Conservation (phyloP, 306 rosid genomes). For the Fagus crenata region DNA sequence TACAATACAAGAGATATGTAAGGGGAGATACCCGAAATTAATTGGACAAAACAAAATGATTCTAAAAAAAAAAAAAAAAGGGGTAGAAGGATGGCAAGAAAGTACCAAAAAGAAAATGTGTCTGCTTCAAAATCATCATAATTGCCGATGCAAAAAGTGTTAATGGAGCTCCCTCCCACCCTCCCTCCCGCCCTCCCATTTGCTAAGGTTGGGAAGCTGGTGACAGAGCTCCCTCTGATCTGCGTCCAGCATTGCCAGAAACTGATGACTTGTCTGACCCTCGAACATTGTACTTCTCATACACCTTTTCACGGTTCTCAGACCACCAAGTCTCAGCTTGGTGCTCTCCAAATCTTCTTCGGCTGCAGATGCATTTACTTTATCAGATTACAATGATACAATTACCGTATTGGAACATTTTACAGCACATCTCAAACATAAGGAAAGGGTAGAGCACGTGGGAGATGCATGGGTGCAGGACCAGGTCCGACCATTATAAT, state of each 20-base stretch:
- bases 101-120: conserved; percentile 23
- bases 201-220: conserved; percentile 57
- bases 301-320: conserved; percentile 84
- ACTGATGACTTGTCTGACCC: conserved; percentile 61
- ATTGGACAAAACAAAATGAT: conserved; percentile 49
- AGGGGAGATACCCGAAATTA: conserved; percentile 49
- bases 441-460: conserved; percentile 10
- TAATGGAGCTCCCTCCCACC: conserved; percentile 39
- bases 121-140: conserved; percentile 35
- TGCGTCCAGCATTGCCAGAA: conserved; percentile 49
- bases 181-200: conserved; percentile 29
- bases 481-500: neutral
- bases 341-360: conserved; percentile 92
- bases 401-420: neutral
- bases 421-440: neutral
- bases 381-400: conserved; percentile 14
- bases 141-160: conserved; percentile 48
- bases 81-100: conserved; percentile 21
- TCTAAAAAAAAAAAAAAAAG: conserved; percentile 15
- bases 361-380: conserved; percentile 58
- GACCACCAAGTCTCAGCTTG: conserved; percentile 99
- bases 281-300: conserved; percentile 79
- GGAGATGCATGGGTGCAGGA: neutral
- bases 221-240: conserved; percentile 52
- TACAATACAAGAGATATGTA: conserved; percentile 56